Conservation (phyloP, 2,329 filamentous ascomycete genomes). For the Fusarium sp. region DNA sequence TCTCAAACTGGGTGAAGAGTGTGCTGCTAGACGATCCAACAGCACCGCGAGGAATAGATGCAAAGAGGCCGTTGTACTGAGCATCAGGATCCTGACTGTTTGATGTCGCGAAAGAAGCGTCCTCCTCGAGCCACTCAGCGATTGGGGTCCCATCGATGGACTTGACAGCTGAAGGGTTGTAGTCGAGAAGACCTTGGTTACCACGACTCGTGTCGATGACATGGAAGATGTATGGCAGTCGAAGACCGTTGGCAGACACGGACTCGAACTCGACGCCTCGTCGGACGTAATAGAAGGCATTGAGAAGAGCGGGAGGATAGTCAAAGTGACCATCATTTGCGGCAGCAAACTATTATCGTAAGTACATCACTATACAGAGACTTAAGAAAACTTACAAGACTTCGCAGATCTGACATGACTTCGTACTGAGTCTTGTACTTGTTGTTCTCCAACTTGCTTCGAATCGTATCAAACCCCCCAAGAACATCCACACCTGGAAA, state of each 20-base stretch:
- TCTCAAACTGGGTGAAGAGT: slow-evolving; percentile 31
- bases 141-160: slow-evolving; percentile 36
- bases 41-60: slow-evolving; percentile 22
- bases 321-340: slow-evolving; percentile 41
- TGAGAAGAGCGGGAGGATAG: slow-evolving; percentile 39
- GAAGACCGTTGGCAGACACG: slow-evolving; percentile 30
- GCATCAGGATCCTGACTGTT: slow-evolving; percentile 41
- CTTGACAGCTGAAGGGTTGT: slow-evolving; percentile 37
- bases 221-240: slow-evolving; percentile 34
- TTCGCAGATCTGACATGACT: slow-evolving; percentile 38
- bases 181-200: slow-evolving; percentile 26
- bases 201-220: slow-evolving; percentile 25
- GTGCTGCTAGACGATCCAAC: slow-evolving; percentile 10
- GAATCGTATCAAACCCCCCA: slow-evolving; percentile 32
- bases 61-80: slow-evolving; percentile 39
- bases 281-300: slow-evolving; percentile 30
- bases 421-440: slow-evolving; percentile 39
- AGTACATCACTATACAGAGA: not conserved
- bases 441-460: slow-evolving; percentile 24
- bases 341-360: slow-evolving; percentile 29
- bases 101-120: slow-evolving; percentile 20
- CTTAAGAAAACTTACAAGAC: slow-evolving; percentile 29
- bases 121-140: slow-evolving; percentile 38
- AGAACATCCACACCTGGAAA: slow-evolving; percentile 38
- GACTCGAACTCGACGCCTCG: slow-evolving; percentile 27